Evolutionary conservation across 2,329 filamentous ascomycete genomes (phyloP).

Genomic region (Huntiella omanensis): DNA sequence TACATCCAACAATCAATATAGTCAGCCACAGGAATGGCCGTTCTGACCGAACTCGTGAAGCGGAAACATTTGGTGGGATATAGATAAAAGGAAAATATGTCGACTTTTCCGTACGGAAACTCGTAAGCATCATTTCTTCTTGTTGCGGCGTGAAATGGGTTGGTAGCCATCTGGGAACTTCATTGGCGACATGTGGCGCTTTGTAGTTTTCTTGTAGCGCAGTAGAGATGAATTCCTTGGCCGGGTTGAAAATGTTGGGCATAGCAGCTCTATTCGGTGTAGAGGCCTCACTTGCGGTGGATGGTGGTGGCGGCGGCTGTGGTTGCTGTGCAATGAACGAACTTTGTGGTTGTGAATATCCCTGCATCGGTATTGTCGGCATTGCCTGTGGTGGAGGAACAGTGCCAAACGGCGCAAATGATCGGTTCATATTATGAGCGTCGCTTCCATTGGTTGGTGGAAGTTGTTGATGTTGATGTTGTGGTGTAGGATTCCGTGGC

Average conservation of each 20-base stretch:
- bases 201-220: conserved; percentile 1
- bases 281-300: not conserved
- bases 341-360: not conserved
- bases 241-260: conserved; percentile 11
- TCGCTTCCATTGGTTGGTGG: not conserved
- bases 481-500: not conserved
- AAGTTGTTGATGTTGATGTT: not conserved
- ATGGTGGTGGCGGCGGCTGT: conserved; percentile 1
- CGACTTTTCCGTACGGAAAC: conserved; percentile 14
- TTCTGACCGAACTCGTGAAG: conserved; percentile 16
- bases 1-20: conserved; percentile 18
- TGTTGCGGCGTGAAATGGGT: not conserved
- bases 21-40: conserved; percentile 22
- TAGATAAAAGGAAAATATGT: conserved; percentile 17
- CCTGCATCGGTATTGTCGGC: not conserved
- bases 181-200: not conserved
- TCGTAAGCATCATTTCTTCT: conserved; percentile 7
- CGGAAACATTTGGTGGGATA: conserved; percentile 12
- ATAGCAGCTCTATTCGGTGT: conserved; percentile 4
- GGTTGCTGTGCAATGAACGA: not conserved
- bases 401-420: not conserved
- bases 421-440: not conserved
- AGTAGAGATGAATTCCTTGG: conserved; percentile 6
- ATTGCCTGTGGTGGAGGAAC: conserved; percentile 1
- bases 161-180: conserved; percentile 6